Evolutionary conservation across 129 eudicot genomes (phyloP), one percentile per base, ranked within the genome.

Genomic region (Pittosporum tobira): DNA sequence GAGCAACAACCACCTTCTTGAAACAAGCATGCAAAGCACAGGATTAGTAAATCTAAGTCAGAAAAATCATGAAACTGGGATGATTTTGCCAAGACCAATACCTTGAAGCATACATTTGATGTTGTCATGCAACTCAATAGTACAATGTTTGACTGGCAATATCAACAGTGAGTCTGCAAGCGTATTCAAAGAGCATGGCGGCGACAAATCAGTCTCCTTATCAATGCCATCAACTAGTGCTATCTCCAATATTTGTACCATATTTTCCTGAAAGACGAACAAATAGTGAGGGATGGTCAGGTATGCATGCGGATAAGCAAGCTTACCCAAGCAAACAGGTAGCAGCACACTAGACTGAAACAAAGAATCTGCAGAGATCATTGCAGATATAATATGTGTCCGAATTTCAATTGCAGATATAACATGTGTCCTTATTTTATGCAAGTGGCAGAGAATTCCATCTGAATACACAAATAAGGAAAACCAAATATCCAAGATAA

Each of bases 31-130:
- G 49, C 54, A 74, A 18, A 51, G 38, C 24, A 37, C 23, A 55
- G 34, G 6, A 26, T 79, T 64, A 79, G 54, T 25, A 57, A 13
- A 14, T 67, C 6, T 9, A 15, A 36, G 18, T 18, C 22, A 38
- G 38, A 27, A 18, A 51, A 45, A 28, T 59, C 63, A 65, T 34
- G 26, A n/a, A 58, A 64, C 1, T 43, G 48, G 48, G 23, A 48
- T 36, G 25, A 45, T 24, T 25, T 16, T 23, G 37, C 56, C 2
- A 42, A 51, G 37, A 27, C 34, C 55, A 68, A 52, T 86, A 91
- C 98, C 98, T 75, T 79, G 89, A 70, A 76, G 66, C 34, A 72
- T 71, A 71, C 98, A 91, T 48, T 71, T 70, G 59, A 50, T 65
- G 56, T 78, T 71, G 68, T 81, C 83, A 56, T 83, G 75, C 73